These are phyloP conservation scores for Cryphonectria parasitica DNA, from an alignment of 2,329 filamentous ascomycete genomes.

Conservation along the genomic window DNA sequence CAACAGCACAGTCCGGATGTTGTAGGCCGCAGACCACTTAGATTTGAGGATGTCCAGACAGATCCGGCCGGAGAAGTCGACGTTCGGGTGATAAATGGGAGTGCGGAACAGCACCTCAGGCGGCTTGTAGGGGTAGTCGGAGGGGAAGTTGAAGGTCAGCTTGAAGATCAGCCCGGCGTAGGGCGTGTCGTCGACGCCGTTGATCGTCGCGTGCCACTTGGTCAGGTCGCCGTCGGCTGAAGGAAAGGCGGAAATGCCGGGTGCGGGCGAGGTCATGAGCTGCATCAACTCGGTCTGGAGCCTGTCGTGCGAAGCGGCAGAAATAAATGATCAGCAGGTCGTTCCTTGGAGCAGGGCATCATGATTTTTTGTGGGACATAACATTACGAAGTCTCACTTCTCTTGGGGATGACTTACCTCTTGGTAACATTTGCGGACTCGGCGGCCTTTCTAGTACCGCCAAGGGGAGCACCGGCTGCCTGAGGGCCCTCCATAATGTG, in stretches of 20 bases:
- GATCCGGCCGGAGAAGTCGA: slow-evolving; percentile 96
- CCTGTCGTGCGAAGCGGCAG: slow-evolving; percentile 49
- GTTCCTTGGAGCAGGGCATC: neutral
- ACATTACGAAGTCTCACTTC: neutral
- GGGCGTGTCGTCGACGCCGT: slow-evolving; percentile 87
- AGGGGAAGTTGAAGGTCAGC: slow-evolving; percentile 86
- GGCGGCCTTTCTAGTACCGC: slow-evolving; percentile 57
- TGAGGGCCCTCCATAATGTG: slow-evolving; percentile 64
- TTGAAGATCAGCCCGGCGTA: slow-evolving; percentile 90
- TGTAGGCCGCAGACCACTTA: slow-evolving; percentile 98
- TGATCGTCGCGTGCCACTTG: slow-evolving; percentile 91
- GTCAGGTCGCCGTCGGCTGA: slow-evolving; percentile 87
- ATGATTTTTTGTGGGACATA: neutral
- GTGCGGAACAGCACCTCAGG: slow-evolving; percentile 97
- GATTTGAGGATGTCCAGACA: slow-evolving; percentile 98
- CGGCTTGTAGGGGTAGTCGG: slow-evolving; percentile 89
- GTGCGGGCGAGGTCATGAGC: slow-evolving; percentile 93
- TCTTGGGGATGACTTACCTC: slow-evolving; percentile 56
- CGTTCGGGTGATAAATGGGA: slow-evolving; percentile 98
- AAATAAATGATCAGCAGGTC: neutral
- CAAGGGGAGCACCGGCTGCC: slow-evolving; percentile 62
- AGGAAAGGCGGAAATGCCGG: slow-evolving; percentile 94
- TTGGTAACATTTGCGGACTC: slow-evolving; percentile 77
- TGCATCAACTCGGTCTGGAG: slow-evolving; percentile 98
- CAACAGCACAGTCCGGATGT: slow-evolving; percentile 89